Conservation (phyloP, 192 early-diverging fungal genomes). For the Funneliformis geosporum region DNA sequence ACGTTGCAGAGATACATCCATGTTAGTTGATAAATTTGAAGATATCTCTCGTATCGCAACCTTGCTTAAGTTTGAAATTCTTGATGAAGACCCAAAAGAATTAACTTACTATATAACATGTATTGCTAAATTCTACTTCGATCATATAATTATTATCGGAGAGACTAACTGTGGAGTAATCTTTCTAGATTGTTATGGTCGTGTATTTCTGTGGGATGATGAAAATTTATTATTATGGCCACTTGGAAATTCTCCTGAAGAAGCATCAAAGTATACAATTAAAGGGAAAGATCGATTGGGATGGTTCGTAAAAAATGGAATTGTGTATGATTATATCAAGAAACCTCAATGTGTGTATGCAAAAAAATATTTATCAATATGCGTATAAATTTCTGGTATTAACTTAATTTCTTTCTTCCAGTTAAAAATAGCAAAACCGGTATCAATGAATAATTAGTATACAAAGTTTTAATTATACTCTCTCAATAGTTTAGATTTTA, state of each 20-base stretch:
- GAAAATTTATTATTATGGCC: background rate
- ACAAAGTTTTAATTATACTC: no score
- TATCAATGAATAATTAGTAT: no score
- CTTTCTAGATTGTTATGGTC: conserved; percentile 28
- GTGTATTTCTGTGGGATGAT: background rate
- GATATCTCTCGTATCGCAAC: conserved; percentile 4
- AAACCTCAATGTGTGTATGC: no score
- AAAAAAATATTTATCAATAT: no score
- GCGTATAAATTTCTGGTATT: no score
- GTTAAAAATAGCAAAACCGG: no score
- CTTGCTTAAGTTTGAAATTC: background rate
- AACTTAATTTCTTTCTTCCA: no score
- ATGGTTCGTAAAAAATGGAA: no score
- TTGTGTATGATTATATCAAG: background rate
- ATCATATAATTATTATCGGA: conserved; percentile 21
- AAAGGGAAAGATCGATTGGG: no score
- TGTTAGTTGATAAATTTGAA: conserved; percentile 17
- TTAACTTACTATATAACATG: conserved; percentile 8
- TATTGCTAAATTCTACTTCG: conserved; percentile 11
- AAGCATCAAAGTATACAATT: background rate
- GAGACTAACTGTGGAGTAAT: background rate
- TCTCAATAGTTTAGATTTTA: no score
- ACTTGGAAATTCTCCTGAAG: conserved; percentile 21
- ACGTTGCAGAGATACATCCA: background rate
- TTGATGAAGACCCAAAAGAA: conserved; percentile 1